Evolutionary conservation across 2,329 filamentous ascomycete genomes (phyloP).

Genomic region (Paraphaeosphaeria sporulosa): DNA sequence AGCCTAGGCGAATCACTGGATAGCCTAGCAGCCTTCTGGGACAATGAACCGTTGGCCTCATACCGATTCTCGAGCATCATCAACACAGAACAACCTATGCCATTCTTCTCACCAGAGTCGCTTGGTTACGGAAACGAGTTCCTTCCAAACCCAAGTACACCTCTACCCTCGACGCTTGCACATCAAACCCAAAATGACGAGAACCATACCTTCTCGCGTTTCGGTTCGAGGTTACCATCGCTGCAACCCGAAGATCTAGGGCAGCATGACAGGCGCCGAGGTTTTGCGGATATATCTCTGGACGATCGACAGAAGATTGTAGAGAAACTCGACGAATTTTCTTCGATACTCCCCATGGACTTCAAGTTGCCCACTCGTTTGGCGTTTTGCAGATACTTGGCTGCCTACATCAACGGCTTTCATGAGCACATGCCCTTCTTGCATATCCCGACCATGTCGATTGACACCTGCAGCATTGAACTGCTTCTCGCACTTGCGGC

Average conservation of each 20-base stretch:
- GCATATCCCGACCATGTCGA: conserved; percentile 71
- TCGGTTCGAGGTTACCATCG: conserved; percentile 50
- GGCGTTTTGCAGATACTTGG: conserved; percentile 72
- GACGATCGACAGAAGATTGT: conserved; percentile 56
- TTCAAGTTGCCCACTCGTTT: conserved; percentile 75
- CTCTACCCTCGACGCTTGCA: conserved; percentile 17
- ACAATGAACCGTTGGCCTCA: conserved; percentile 47
- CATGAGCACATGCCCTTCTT: conserved; percentile 68
- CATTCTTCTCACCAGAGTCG: conserved; percentile 52
- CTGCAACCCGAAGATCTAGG: conserved; percentile 47
- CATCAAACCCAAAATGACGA: conserved; percentile 35
- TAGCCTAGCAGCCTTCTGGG: conserved; percentile 48
- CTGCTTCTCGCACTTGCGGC: conserved; percentile 72
- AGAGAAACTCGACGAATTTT: conserved; percentile 68
- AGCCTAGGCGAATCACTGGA: conserved; percentile 45
- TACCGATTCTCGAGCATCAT: conserved; percentile 51
- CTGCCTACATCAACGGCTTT: conserved; percentile 74
- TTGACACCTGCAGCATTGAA: conserved; percentile 71
- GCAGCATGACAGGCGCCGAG: conserved; percentile 20
- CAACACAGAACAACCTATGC: conserved; percentile 52
- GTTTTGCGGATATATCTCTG: conserved; percentile 45
- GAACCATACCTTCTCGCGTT: conserved; percentile 45
- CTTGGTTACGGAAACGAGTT: conserved; percentile 41
- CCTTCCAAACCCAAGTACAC: conserved; percentile 21
- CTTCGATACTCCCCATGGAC: conserved; percentile 65